Evolutionary conservation across 306 rosid genomes (phyloP).

Genomic region (Hippophae tibetana): DNA sequence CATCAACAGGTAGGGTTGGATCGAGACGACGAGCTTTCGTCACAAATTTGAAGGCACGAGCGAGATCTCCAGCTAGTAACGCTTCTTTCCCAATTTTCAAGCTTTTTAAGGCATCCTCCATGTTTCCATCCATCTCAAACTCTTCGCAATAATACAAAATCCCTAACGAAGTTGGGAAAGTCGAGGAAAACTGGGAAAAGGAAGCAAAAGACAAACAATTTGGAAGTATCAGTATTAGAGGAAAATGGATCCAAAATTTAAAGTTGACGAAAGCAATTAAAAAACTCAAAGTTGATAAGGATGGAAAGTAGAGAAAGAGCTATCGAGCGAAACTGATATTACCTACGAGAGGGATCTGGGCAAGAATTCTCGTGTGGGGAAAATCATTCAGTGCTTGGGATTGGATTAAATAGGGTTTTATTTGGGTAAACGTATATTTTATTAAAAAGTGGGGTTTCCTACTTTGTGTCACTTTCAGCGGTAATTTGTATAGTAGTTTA

Average conservation of each 20-base stretch:
- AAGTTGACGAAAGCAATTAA: not conserved
- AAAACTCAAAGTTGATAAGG: too few species aligned
- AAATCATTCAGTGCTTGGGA: too few species aligned
- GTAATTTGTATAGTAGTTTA: too few species aligned
- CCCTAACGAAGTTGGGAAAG: conserved; percentile 5
- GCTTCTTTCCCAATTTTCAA: conserved; percentile 71
- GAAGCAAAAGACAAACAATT: not conserved
- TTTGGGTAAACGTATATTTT: too few species aligned
- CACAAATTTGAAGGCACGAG: conserved; percentile 62
- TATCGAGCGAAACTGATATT: too few species aligned
- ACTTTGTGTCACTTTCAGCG: too few species aligned
- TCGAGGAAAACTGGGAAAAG: not conserved
- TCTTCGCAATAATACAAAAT: conserved; percentile 6
- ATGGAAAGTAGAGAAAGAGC: too few species aligned
- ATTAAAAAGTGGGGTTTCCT: too few species aligned
- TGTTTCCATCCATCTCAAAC: conserved; percentile 87
- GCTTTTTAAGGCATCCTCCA: conserved; percentile 81
- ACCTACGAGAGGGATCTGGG: too few species aligned
- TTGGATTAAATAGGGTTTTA: too few species aligned
- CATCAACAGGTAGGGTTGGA: conserved; percentile 57
- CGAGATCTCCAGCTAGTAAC: conserved; percentile 50
- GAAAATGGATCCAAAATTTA: too few species aligned
- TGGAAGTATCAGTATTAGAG: not conserved
- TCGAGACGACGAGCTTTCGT: conserved; percentile 82
- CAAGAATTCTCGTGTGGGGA: too few species aligned